A percentile compares a stretch with the other conserved stretches of the same genome.
phyloP scores from a whole-genome alignment of 495 filamentous ascomycete species.

The Penicillium tannophilum region DNA sequence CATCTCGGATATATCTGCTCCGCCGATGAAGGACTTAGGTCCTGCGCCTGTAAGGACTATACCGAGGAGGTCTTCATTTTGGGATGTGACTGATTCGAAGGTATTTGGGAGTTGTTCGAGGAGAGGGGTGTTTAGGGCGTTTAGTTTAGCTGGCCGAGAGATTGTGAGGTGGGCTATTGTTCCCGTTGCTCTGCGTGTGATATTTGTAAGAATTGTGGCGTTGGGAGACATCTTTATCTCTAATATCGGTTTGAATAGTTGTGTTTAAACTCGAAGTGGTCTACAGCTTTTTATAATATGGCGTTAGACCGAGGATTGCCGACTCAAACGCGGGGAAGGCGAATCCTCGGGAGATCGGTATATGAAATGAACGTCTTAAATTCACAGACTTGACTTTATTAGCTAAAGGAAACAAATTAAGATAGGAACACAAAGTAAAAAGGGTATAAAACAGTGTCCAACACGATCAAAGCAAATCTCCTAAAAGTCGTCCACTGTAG shows the following conservation, averaged over 20 bases:
- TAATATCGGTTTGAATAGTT: background rate
- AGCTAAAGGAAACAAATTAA: background rate
- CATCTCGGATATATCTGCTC: slow-evolving; percentile 28
- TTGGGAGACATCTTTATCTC: background rate
- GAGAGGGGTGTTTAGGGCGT: slow-evolving; percentile 25
- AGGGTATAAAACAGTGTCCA: slow-evolving; percentile 5
- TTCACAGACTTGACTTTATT: no score
- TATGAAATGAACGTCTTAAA: background rate
- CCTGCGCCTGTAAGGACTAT: slow-evolving; percentile 28
- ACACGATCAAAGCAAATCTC: slow-evolving; percentile 4
- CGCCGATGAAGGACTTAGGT: slow-evolving; percentile 27
- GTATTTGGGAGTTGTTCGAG: slow-evolving; percentile 14
- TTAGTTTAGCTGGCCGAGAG: slow-evolving; percentile 26
- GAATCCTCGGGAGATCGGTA: slow-evolving; percentile 2
- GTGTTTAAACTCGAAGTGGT: background rate
- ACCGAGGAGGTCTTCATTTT: slow-evolving; percentile 19
- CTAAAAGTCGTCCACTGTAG: slow-evolving; percentile 59
- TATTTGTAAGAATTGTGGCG: slow-evolving; percentile 19
- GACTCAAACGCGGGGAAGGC: slow-evolving; percentile 15
- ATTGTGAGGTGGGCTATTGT: slow-evolving; percentile 28
- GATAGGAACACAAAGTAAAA: background rate
- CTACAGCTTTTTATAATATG: background rate
- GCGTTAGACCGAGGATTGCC: slow-evolving; percentile 17
- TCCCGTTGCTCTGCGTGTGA: slow-evolving; percentile 18
- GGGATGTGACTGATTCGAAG: slow-evolving; percentile 5